Evolutionary conservation across 1,284 basidiomycete species (phyloP).

Genomic region (Neonothopanus nambi): DNA sequence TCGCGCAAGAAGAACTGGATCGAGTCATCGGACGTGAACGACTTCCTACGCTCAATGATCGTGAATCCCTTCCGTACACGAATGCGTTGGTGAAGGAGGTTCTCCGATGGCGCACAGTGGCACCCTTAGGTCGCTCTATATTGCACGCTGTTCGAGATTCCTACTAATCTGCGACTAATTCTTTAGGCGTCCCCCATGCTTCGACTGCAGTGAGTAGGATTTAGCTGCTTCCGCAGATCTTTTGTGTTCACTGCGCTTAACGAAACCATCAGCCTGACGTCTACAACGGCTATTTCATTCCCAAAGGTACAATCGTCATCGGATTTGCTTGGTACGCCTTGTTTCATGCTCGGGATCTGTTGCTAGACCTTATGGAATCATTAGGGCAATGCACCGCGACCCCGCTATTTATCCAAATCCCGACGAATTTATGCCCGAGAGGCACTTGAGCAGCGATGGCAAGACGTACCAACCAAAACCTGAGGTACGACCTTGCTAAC

Average conservation of each 20-base stretch:
- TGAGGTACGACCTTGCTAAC: background rate
- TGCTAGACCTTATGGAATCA: background rate
- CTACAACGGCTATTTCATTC: conserved; percentile 11
- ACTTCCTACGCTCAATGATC: background rate
- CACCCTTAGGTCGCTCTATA: background rate
- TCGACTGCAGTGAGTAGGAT: conserved; percentile 28
- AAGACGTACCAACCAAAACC: conserved; percentile 12
- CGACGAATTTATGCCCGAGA: conserved; percentile 1
- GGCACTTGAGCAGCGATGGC: background rate
- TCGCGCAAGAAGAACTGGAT: background rate
- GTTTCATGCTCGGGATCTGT: background rate
- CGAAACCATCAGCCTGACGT: conserved; percentile 27
- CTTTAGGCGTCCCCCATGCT: conserved; percentile 41
- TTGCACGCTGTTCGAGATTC: background rate
- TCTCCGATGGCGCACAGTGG: conserved; percentile 4
- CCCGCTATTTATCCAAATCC: background rate
- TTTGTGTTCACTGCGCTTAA: conserved; percentile 31
- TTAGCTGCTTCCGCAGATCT: conserved; percentile 2
- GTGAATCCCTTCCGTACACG: background rate
- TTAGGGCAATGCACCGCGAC: conserved; percentile 5
- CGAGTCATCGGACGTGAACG: background rate
- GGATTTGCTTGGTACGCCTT: conserved; percentile 10
- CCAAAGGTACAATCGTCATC: conserved; percentile 4
- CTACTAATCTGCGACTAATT: background rate
- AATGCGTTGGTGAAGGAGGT: conserved; percentile 5